phyloP scores from a whole-genome alignment of 2,329 filamentous ascomycete species.

The Fusarium hostae region DNA sequence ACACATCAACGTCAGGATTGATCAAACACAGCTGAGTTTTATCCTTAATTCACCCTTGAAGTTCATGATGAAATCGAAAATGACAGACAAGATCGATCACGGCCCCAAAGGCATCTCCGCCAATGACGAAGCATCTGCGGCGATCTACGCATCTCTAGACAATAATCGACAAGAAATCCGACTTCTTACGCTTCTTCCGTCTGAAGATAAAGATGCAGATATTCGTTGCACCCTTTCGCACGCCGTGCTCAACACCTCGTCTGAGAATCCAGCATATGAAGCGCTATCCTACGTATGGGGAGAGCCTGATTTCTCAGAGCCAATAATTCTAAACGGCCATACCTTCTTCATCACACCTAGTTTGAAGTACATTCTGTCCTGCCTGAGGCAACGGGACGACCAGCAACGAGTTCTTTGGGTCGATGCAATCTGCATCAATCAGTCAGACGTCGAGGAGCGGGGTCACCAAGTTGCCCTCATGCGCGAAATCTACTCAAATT shows the following conservation, averaged over 20 bases:
- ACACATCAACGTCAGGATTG: neutral
- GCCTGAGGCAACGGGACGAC: neutral
- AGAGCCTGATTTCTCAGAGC: neutral
- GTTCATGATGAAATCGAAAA: too few relatives aligned
- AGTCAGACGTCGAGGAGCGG: slow-evolving; percentile 11
- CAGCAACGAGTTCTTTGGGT: slow-evolving; percentile 1
- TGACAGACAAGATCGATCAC: accelerated
- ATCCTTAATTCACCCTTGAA: too few relatives aligned
- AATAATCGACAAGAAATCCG: neutral
- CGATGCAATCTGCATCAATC: slow-evolving; percentile 34
- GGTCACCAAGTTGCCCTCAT: slow-evolving; percentile 15
- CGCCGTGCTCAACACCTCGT: neutral
- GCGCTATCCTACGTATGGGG: slow-evolving; percentile 35
- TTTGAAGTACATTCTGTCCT: neutral
- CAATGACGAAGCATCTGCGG: neutral
- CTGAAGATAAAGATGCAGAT: neutral
- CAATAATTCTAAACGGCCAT: slow-evolving; percentile 1
- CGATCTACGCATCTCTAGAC: slow-evolving; percentile 11
- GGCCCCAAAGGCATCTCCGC: accelerated
- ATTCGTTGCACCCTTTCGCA: slow-evolving; percentile 2
- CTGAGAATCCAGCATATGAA: slow-evolving; percentile 1
- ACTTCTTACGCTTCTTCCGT: slow-evolving; percentile 4
- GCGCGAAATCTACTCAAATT: slow-evolving; percentile 24
- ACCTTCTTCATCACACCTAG: slow-evolving; percentile 11
- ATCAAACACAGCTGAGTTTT: too few relatives aligned